These are phyloP conservation scores for Auriscalpium microsporum DNA, from an alignment of 768 basidiomycete species.

Conservation along the genomic window DNA sequence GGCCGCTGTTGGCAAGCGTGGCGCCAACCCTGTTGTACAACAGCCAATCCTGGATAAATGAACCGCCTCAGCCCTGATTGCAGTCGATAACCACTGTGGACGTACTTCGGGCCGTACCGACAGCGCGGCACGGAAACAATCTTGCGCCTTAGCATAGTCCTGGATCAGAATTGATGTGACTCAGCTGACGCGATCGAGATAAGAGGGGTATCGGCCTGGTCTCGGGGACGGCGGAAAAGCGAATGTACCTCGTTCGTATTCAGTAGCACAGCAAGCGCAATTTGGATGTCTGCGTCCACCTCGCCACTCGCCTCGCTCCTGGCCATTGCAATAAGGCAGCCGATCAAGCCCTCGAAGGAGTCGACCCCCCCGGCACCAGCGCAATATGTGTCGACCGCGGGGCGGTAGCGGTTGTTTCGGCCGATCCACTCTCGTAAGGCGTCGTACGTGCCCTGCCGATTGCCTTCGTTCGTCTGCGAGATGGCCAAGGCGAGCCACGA, in stretches of 20 bases:
- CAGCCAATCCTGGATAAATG: conserved; percentile 64
- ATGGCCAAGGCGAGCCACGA: conserved; percentile 90
- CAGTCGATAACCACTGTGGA: background rate
- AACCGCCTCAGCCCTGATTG: background rate
- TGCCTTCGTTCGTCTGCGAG: conserved; percentile 83
- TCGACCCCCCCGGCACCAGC: conserved; percentile 27
- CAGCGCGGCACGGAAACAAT: conserved; percentile 88
- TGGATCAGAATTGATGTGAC: conserved; percentile 20
- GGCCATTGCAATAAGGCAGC: conserved; percentile 79
- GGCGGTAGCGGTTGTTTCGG: conserved; percentile 49
- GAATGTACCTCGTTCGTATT: conserved; percentile 76
- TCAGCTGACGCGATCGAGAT: background rate
- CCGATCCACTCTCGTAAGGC: conserved; percentile 82
- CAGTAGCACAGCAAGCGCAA: conserved; percentile 87
- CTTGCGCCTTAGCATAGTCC: conserved; percentile 89
- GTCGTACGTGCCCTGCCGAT: conserved; percentile 63
- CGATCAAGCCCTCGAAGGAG: conserved; percentile 48
- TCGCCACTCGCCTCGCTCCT: conserved; percentile 44
- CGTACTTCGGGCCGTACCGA: conserved; percentile 79
- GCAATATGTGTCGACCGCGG: conserved; percentile 31
- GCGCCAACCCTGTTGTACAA: conserved; percentile 92
- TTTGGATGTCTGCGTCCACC: conserved; percentile 91
- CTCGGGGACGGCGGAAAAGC: background rate
- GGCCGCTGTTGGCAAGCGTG: conserved; percentile 85
- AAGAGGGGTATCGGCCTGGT: background rate